Conservation (phyloP, 768 basidiomycete genomes). For the Termitomyces sp. region DNA sequence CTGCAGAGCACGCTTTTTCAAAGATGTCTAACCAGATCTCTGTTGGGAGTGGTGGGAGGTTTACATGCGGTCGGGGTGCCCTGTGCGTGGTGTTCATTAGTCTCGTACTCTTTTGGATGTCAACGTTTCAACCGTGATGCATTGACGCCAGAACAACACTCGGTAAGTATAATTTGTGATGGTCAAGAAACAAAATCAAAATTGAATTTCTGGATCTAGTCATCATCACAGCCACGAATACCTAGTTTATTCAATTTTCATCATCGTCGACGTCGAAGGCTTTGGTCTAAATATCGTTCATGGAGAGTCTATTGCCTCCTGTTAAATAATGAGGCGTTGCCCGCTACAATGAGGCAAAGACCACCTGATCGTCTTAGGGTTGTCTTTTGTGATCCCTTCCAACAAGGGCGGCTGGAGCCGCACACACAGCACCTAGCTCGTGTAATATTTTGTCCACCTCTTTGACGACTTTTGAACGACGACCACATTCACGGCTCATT, state of each 20-base stretch:
- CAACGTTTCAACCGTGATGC: not conserved
- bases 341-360: not conserved
- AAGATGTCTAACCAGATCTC: slow-evolving; percentile 23
- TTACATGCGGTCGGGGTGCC: not conserved
- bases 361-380: slow-evolving; percentile 6
- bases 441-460: not conserved
- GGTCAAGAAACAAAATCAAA: not conserved
- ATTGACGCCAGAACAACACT: not conserved
- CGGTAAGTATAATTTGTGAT: too few species aligned
- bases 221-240: not conserved
- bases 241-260: not conserved
- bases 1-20: slow-evolving; percentile 14
- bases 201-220: too few species aligned
- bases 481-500: not conserved
- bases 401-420: not conserved
- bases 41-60: slow-evolving; percentile 18
- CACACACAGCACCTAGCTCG: not conserved
- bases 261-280: not conserved
- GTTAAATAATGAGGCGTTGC: not conserved
- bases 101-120: not conserved
- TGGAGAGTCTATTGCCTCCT: not conserved
- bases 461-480: not conserved
- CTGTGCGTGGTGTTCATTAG: slow-evolving; percentile 12
- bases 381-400: not conserved
- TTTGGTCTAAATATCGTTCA: not conserved